Evolutionary conservation across 371 early-diverging fungal species (phyloP), one percentile per base, ranked within the genome.

Genomic region (Mycotypha africana): DNA sequence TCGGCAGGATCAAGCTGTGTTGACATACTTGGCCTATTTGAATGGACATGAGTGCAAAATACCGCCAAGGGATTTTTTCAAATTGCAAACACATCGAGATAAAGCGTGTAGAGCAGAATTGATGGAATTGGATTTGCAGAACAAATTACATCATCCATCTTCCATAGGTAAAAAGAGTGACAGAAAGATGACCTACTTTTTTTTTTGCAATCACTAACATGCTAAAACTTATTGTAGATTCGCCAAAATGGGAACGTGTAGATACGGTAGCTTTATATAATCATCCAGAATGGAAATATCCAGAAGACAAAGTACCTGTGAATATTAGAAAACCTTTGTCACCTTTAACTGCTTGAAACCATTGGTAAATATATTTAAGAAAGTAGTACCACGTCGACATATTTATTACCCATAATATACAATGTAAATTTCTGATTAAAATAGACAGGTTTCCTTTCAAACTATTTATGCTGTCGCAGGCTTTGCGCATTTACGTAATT

Each of bases 401-500:
- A n/a, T 28, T 28, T 28, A 28, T 28, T 28, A 28, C 12, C 45
- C 30, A 28, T 28, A n/a, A n/a, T n/a, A n/a, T n/a, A n/a, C n/a
- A n/a, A n/a, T n/a, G n/a, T n/a, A n/a, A n/a, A n/a, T n/a, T n/a
- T n/a, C n/a, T n/a, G n/a, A n/a, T n/a, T n/a, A n/a, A n/a, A n/a
- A n/a, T n/a, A n/a, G n/a, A n/a, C n/a, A n/a, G n/a, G n/a, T n/a
- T n/a, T n/a, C n/a, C n/a, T n/a, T n/a, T n/a, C n/a, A n/a, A n/a
- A n/a, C n/a, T n/a, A 8, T 28, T 28, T 28, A 33, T 51, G 52
- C 62, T 17, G 60, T 49, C 0, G 30, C 17, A 12, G 94, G 91
- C 65, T 95, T 96, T 19, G 97, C 95, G 54, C 97, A 96, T 72
- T 96, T 96, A 44, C 97, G 76, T 49, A 78, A 78, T 57, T 95